These are phyloP conservation scores for Celoporthe dispersa DNA, from an alignment of 2,329 filamentous ascomycete species.

Conservation along the genomic window DNA sequence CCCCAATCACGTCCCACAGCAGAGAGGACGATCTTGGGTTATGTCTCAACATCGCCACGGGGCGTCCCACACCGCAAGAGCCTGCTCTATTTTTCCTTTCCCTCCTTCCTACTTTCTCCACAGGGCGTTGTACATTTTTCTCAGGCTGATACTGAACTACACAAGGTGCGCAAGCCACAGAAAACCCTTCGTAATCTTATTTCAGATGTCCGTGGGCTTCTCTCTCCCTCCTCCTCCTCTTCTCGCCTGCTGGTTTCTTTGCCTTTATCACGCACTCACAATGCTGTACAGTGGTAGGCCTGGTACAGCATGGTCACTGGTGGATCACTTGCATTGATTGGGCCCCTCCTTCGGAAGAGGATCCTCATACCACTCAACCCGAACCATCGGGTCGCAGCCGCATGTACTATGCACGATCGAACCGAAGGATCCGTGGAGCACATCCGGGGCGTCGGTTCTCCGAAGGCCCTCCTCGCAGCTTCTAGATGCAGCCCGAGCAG, in stretches of 20 bases:
- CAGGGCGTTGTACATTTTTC: background rate
- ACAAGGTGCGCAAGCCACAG: slow-evolving; percentile 5
- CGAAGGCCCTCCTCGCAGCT: background rate
- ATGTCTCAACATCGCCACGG: slow-evolving; percentile 4
- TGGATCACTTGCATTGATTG: background rate
- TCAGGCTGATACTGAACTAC: background rate
- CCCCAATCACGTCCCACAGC: background rate
- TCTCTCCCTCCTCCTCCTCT: background rate
- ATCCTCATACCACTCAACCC: slow-evolving; percentile 17
- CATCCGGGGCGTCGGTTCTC: background rate
- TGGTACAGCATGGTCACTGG: background rate
- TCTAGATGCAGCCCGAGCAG: background rate
- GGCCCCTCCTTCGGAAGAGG: slow-evolving; percentile 12
- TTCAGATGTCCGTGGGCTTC: background rate
- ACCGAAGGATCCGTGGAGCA: slow-evolving; percentile 7
- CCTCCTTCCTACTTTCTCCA: background rate
- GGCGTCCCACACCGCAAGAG: background rate
- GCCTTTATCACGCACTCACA: background rate
- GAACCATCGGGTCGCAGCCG: slow-evolving; percentile 20
- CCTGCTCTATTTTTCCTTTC: no score
- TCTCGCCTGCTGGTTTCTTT: background rate
- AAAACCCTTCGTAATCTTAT: background rate
- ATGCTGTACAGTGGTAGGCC: background rate
- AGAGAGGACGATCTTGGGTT: background rate
- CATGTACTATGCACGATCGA: background rate